These are phyloP conservation scores for Diaporthe australafricana DNA, from an alignment of 2,329 filamentous ascomycete genomes.

Conservation along the genomic window DNA sequence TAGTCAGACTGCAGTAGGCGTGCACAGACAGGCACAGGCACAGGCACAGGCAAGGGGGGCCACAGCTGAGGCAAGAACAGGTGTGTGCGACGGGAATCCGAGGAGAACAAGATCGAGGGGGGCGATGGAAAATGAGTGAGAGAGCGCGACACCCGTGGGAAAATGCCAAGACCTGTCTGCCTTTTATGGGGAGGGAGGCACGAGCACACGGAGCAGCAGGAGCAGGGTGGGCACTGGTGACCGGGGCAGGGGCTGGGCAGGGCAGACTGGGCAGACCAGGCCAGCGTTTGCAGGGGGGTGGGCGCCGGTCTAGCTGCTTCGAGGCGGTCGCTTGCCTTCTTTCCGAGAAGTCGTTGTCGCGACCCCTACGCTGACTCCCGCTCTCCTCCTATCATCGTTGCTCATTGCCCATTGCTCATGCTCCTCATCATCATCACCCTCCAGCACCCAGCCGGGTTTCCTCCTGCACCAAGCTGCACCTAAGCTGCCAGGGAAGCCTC, in stretches of 20 bases:
- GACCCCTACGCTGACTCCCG: neutral
- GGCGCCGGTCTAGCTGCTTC: constrained; percentile 3
- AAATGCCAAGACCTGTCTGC: constrained; percentile 21
- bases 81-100: constrained; percentile 17
- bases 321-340: constrained; percentile 14
- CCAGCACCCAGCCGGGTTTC: neutral
- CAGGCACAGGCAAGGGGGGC: neutral
- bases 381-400: neutral
- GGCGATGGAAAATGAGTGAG: neutral
- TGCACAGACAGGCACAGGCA: neutral
- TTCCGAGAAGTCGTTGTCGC: neutral
- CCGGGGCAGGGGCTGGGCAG: neutral
- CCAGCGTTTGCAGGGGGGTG: neutral
- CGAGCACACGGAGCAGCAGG: constrained; percentile 12
- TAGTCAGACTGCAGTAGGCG: neutral
- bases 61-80: constrained; percentile 12
- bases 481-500: neutral
- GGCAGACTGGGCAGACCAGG: neutral
- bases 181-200: constrained; percentile 10
- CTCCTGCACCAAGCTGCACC: neutral
- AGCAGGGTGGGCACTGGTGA: constrained; percentile 10
- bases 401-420: no score
- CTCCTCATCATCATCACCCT: neutral
- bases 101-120: neutral
- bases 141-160: neutral